Evolutionary conservation across 2,329 filamentous ascomycete species (phyloP).

Genomic region (Phyllosticta capitalensis): DNA sequence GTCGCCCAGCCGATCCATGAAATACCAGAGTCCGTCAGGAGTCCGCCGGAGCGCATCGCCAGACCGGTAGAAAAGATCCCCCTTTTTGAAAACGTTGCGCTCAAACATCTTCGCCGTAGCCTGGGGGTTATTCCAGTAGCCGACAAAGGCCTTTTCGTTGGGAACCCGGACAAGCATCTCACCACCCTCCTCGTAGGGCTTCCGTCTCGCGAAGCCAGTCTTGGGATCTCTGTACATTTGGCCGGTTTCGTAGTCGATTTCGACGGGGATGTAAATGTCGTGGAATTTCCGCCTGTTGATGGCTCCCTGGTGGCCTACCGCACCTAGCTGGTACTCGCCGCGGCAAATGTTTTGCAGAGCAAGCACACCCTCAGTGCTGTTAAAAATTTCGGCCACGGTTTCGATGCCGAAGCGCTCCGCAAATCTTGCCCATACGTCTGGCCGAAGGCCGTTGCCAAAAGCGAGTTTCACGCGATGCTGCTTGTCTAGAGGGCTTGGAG

Average conservation of each 20-base stretch:
- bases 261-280: constrained; percentile 55
- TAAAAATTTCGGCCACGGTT: constrained; percentile 65
- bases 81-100: constrained; percentile 37
- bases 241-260: constrained; percentile 53
- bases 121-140: constrained; percentile 53
- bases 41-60: constrained; percentile 40
- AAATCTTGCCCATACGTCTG: constrained; percentile 60
- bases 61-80: constrained; percentile 40
- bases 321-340: constrained; percentile 47
- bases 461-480: constrained; percentile 50
- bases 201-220: constrained; percentile 39
- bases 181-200: constrained; percentile 37
- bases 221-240: constrained; percentile 8
- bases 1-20: constrained; percentile 40
- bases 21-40: constrained; percentile 39
- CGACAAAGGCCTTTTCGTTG: constrained; percentile 39
- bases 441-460: constrained; percentile 58
- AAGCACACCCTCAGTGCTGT: constrained; percentile 64
- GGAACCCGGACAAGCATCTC: background rate
- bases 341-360: constrained; percentile 49
- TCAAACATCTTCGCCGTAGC: constrained; percentile 52
- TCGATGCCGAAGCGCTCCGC: constrained; percentile 53
- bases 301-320: constrained; percentile 63
- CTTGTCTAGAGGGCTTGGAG: constrained; percentile 51
- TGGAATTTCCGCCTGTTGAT: constrained; percentile 45